A percentile compares a stretch with the other conserved stretches of the same genome.
These are phyloP conservation scores for Phytophthora rubi DNA, from an alignment of 352 stramenopile species.

Conservation along the genomic window DNA sequence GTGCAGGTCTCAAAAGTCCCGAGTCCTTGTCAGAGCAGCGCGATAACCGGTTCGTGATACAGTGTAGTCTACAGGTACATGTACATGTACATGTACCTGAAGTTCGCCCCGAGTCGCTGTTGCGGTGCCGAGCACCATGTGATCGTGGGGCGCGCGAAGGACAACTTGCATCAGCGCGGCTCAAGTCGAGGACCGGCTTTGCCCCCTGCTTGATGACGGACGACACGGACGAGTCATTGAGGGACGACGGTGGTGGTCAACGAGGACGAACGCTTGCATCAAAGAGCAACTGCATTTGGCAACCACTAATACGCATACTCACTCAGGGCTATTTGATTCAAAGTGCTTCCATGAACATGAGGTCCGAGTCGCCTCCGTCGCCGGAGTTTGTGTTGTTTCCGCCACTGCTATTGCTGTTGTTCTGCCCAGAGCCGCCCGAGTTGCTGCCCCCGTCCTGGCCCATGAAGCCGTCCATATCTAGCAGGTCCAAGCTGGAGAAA, in stretches of 20 bases:
- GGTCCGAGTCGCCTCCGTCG: slow-evolving; percentile 56
- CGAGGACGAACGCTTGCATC: neutral
- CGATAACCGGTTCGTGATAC: neutral
- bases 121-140: slow-evolving; percentile 13
- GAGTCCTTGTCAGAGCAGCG: neutral
- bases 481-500: slow-evolving; percentile 70
- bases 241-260: too few species aligned
- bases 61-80: too few species aligned
- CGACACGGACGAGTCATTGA: too few species aligned
- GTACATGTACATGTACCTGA: too few species aligned
- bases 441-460: slow-evolving; percentile 35
- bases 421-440: slow-evolving; percentile 27
- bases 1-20: neutral
- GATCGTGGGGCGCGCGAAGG: slow-evolving; percentile 6
- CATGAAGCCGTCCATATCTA: slow-evolving; percentile 78
- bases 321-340: slow-evolving; percentile 26
- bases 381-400: slow-evolving; percentile 43
- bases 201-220: slow-evolving; percentile 2
- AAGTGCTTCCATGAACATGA: slow-evolving; percentile 83
- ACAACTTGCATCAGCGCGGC: slow-evolving; percentile 5
- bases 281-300: slow-evolving; percentile 11
- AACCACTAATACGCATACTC: slow-evolving; percentile 26
- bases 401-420: slow-evolving; percentile 34
- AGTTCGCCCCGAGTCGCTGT: slow-evolving; percentile 3
- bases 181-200: slow-evolving; percentile 29